phyloP scores from a whole-genome alignment of 805 yeast genomes.

The Hanseniaspora singularis region DNA sequence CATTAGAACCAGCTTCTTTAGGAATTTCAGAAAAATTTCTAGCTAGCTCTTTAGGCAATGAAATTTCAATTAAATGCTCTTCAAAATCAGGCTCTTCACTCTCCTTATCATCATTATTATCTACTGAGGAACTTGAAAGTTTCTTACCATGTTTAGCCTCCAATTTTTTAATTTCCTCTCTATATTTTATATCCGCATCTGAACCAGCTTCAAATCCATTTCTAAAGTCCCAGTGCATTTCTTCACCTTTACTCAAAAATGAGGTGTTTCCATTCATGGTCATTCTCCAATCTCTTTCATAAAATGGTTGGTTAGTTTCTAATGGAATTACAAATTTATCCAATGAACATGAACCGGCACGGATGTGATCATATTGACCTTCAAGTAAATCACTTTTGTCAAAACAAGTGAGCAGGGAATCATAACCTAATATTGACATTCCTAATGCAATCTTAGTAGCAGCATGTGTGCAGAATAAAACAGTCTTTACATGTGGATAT shows the following conservation, averaged over 20 bases:
- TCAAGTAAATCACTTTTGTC: slow-evolving; percentile 32
- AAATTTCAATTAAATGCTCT: slow-evolving; percentile 44
- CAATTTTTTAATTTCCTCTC: slow-evolving; percentile 29
- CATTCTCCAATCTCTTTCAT: slow-evolving; percentile 40
- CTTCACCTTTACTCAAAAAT: slow-evolving; percentile 68
- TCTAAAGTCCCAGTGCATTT: slow-evolving; percentile 85
- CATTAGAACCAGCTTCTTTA: slow-evolving; percentile 27
- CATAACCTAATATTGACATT: slow-evolving; percentile 50
- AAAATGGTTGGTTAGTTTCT: slow-evolving; percentile 16
- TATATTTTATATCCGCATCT: slow-evolving; percentile 61
- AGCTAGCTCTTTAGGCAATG: slow-evolving; percentile 30
- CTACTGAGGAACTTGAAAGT: slow-evolving; percentile 2
- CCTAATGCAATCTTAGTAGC: slow-evolving; percentile 86
- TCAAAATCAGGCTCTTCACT: slow-evolving; percentile 29
- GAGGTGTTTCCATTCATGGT: slow-evolving; percentile 61
- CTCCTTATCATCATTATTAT: not conserved
- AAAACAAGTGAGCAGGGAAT: slow-evolving; percentile 40
- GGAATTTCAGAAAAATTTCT: slow-evolving; percentile 21
- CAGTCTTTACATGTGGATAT: slow-evolving; percentile 48
- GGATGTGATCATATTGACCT: slow-evolving; percentile 24
- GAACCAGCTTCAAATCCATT: slow-evolving; percentile 77
- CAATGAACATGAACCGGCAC: slow-evolving; percentile 78
- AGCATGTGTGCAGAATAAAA: slow-evolving; percentile 81
- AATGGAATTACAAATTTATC: slow-evolving; percentile 42
- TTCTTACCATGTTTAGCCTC: slow-evolving; percentile 17